Percentiles rank a stretch among this genome's conserved stretches.
These are phyloP conservation scores for Malassezia globosa DNA, from an alignment of 1,284 basidiomycete species.

Conservation along the genomic window DNA sequence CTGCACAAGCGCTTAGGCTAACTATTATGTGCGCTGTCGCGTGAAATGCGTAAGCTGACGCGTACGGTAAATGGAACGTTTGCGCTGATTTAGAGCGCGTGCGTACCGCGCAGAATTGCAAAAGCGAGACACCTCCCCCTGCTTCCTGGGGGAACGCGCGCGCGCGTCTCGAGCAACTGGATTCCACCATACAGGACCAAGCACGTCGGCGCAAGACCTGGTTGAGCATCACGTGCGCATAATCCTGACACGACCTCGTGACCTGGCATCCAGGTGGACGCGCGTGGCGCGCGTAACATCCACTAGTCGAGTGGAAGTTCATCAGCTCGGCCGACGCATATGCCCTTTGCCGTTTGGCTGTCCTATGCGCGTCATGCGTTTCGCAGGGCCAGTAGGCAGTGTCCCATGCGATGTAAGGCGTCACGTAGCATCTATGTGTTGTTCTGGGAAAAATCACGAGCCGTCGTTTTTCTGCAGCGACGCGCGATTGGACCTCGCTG, in stretches of 20 bases:
- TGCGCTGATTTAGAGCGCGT: background rate
- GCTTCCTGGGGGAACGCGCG: no score
- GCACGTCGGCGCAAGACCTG: no score
- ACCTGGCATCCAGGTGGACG: background rate
- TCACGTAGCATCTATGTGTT: slow-evolving; percentile 18
- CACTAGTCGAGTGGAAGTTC: slow-evolving; percentile 10
- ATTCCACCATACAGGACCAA: no score
- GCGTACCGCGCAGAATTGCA: no score
- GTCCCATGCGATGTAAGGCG: background rate
- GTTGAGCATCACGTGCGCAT: no score
- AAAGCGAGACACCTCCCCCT: no score
- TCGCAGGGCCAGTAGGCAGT: slow-evolving; percentile 14
- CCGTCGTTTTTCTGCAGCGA: background rate
- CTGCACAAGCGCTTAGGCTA: no score
- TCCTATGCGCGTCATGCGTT: background rate
- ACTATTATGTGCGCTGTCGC: no score
- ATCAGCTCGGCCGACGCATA: slow-evolving; percentile 6
- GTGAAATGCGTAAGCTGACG: no score
- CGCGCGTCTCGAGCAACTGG: no score
- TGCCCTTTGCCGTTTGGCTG: slow-evolving; percentile 7
- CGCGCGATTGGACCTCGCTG: background rate
- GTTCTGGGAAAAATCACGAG: slow-evolving; percentile 9
- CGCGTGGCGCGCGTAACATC: background rate
- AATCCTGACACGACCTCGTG: no score
- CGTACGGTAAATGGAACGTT: no score